A percentile compares a stretch with the other conserved stretches of the same genome.
Evolutionary conservation across 129 eudicot genomes (phyloP).

Genomic region (Lonicera japonica): DNA sequence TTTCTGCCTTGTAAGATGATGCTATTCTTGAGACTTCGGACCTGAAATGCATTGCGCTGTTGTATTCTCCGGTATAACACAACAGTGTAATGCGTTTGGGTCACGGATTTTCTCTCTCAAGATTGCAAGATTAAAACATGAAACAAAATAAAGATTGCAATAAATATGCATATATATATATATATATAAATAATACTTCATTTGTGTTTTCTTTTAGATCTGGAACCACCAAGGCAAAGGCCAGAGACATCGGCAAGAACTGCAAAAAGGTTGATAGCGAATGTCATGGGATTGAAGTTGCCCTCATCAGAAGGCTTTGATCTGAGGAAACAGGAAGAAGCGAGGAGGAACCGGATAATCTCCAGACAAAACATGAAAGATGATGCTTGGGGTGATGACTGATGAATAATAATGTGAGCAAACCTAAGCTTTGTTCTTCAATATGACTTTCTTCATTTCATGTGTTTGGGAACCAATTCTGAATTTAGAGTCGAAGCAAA

Average conservation of each 20-base stretch:
- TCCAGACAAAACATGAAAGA: conserved; percentile 70
- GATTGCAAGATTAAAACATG: no score
- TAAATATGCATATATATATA: no score
- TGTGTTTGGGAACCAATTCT: no score
- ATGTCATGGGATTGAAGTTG: conserved; percentile 82
- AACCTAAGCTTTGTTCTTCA: background rate
- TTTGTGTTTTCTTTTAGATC: conserved; percentile 27
- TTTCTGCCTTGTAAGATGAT: no score
- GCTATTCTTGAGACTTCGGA: no score
- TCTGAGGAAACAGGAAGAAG: conserved; percentile 80
- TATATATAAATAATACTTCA: no score
- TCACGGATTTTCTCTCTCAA: no score
- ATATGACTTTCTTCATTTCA: background rate
- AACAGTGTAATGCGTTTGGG: no score
- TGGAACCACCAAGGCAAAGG: conserved; percentile 86
- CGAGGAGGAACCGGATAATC: conserved; percentile 64
- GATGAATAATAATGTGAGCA: background rate
- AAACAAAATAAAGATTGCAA: no score
- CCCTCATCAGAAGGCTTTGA: conserved; percentile 47
- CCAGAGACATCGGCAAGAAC: conserved; percentile 93
- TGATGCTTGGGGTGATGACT: conserved; percentile 97
- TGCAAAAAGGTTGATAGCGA: conserved; percentile 85
- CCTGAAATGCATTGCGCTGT: no score
- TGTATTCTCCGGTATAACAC: no score
- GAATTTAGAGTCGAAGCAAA: no score